These are phyloP conservation scores for Diaporthe capsici DNA, from an alignment of 2,329 filamentous ascomycete species.

Conservation along the genomic window DNA sequence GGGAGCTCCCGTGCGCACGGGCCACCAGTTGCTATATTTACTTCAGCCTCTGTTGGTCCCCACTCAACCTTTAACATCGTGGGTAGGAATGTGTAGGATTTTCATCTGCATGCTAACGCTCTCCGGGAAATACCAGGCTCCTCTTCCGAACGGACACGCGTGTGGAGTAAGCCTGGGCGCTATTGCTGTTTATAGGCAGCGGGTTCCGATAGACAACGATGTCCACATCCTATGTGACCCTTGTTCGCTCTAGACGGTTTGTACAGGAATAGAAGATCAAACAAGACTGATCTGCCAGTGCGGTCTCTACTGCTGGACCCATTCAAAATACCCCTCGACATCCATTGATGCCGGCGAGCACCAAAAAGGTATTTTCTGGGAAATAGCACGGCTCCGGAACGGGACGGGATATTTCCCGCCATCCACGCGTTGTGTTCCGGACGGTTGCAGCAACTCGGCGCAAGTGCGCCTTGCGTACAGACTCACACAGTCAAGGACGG, in stretches of 20 bases:
- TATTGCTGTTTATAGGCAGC: not conserved
- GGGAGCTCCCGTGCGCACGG: conserved; percentile 21
- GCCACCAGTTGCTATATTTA: conserved; percentile 23
- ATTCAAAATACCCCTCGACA: not conserved
- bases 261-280: not conserved
- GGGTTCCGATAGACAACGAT: too few species aligned
- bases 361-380: not conserved
- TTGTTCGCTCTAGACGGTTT: not conserved
- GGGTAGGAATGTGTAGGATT: conserved; percentile 4
- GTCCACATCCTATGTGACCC: not conserved
- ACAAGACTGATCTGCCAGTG: not conserved
- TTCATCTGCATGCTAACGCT: not conserved
- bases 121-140: not conserved
- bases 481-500: not conserved
- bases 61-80: not conserved
- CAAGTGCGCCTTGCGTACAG: not conserved
- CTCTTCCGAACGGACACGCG: not conserved
- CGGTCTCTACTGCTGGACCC: not conserved
- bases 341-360: not conserved
- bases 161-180: not conserved
- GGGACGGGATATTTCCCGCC: not conserved
- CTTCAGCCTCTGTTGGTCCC: conserved; percentile 8
- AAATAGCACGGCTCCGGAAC: not conserved
- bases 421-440: not conserved
- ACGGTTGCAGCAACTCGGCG: not conserved